These are phyloP conservation scores for Infundibulicybe gibba DNA, from an alignment of 768 basidiomycete species.

Conservation along the genomic window DNA sequence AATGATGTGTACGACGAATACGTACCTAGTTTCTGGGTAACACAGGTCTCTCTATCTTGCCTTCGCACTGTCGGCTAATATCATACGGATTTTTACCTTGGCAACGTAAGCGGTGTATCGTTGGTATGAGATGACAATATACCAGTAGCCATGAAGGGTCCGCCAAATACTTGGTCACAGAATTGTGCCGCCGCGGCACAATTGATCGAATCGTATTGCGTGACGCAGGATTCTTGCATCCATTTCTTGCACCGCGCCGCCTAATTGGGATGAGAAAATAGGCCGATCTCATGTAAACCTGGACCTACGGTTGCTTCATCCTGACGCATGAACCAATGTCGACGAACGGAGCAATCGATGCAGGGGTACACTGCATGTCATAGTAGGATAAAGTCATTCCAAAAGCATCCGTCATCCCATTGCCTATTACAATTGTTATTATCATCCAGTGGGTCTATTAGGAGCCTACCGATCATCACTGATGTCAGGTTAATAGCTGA, in stretches of 20 bases:
- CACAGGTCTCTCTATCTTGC: conserved; percentile 44
- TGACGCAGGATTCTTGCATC: conserved; percentile 53
- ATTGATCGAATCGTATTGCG: conserved; percentile 56
- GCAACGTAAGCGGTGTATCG: not conserved
- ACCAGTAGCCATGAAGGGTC: conserved; percentile 43
- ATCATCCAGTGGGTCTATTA: not conserved
- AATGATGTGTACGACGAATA: not conserved
- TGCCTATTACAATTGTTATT: conserved; percentile 24
- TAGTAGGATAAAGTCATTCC: conserved; percentile 27
- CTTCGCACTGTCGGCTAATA: conserved; percentile 55
- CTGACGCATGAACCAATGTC: conserved; percentile 18
- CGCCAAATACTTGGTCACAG: conserved; percentile 37
- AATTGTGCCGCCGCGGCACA: conserved; percentile 61
- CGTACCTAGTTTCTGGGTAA: conserved; percentile 45
- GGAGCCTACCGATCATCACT: conserved; percentile 64
- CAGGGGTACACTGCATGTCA: conserved; percentile 44
- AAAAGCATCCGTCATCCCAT: conserved; percentile 47
- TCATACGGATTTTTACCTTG: conserved; percentile 61
- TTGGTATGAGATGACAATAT: not conserved
- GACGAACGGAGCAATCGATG: conserved; percentile 36
- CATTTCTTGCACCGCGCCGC: conserved; percentile 50
- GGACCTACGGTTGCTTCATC: conserved; percentile 6
- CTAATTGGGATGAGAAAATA: conserved; percentile 35
- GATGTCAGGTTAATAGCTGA: conserved; percentile 61
- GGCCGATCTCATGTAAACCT: not conserved